These are phyloP conservation scores for Coemansia sp. DNA, from an alignment of 192 early-diverging fungal genomes.

Conservation along the genomic window DNA sequence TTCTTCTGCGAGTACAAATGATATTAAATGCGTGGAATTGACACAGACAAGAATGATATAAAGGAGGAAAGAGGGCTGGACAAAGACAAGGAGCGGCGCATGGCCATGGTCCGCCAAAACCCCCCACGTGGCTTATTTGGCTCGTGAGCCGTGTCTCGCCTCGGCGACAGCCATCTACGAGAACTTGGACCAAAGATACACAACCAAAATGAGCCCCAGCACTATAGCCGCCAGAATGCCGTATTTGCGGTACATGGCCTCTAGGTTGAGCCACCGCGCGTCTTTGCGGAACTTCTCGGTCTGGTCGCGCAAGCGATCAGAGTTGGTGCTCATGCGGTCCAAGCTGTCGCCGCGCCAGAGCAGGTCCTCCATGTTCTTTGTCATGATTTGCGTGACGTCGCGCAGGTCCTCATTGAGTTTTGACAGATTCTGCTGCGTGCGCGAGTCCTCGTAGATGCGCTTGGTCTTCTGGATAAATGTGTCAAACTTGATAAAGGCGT, in stretches of 20 bases:
- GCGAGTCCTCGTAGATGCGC: conserved; percentile 93
- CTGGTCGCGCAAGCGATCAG: conserved; percentile 67
- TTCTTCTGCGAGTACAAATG: background rate
- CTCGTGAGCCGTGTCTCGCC: background rate
- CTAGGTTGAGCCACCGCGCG: conserved; percentile 83
- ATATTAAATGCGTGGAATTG: background rate
- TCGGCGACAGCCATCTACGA: conserved; percentile 14
- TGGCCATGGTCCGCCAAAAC: no score
- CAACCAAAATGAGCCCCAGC: conserved; percentile 77
- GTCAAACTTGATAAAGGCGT: conserved; percentile 98
- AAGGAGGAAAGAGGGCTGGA: background rate
- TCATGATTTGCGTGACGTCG: conserved; percentile 98
- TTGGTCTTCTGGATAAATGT: conserved; percentile 99
- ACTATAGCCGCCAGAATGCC: conserved; percentile 85
- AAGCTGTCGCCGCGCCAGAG: conserved; percentile 88
- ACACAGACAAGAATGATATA: conserved; percentile 1
- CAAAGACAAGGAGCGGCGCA: background rate
- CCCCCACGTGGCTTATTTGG: background rate
- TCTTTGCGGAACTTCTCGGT: conserved; percentile 88
- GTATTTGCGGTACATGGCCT: conserved; percentile 94
- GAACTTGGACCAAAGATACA: conserved; percentile 66
- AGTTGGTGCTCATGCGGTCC: conserved; percentile 74
- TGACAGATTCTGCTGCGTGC: conserved; percentile 88
- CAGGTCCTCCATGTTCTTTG: conserved; percentile 95
- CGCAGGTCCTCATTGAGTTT: conserved; percentile 95